phyloP scores from a whole-genome alignment of 1,284 basidiomycete genomes.

The Phenoliferia sp. region DNA sequence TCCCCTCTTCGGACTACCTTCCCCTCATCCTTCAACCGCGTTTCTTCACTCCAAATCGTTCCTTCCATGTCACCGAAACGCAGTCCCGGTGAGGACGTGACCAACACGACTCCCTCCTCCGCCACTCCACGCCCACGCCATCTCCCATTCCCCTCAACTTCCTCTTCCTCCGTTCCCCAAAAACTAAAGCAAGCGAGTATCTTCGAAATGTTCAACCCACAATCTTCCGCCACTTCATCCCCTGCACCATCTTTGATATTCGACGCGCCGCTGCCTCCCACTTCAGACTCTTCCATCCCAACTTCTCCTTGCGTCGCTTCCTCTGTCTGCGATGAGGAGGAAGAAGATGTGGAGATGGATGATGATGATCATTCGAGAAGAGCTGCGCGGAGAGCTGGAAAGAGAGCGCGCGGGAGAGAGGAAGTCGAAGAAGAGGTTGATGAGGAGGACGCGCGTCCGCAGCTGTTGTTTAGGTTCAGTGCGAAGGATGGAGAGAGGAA shows the following conservation, averaged over 20 bases:
- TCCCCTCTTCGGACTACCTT: neutral
- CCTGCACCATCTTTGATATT: neutral
- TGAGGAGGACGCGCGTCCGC: neutral
- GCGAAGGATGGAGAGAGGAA: neutral
- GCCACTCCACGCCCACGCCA: neutral
- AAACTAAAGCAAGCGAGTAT: slow-evolving; percentile 21
- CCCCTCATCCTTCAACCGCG: neutral
- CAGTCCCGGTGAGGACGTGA: slow-evolving; percentile 1
- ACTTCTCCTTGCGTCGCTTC: slow-evolving; percentile 8
- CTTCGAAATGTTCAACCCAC: slow-evolving; percentile 13
- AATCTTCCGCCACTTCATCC: neutral
- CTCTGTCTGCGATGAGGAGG: slow-evolving; percentile 9
- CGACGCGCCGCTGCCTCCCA: slow-evolving; percentile 12
- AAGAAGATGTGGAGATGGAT: neutral
- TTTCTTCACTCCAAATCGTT: neutral
- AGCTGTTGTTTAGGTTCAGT: slow-evolving; percentile 4
- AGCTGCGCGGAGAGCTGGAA: neutral
- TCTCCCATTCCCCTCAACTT: neutral
- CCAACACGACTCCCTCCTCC: slow-evolving; percentile 6
- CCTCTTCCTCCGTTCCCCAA: neutral
- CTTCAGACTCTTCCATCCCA: neutral
- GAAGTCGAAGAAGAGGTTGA: neutral
- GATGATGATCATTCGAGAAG: slow-evolving; percentile 1
- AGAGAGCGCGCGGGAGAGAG: neutral
- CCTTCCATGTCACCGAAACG: neutral